Evolutionary conservation across 2,329 filamentous ascomycete genomes (phyloP).

Genomic region (Pleoardoris graminearum): DNA sequence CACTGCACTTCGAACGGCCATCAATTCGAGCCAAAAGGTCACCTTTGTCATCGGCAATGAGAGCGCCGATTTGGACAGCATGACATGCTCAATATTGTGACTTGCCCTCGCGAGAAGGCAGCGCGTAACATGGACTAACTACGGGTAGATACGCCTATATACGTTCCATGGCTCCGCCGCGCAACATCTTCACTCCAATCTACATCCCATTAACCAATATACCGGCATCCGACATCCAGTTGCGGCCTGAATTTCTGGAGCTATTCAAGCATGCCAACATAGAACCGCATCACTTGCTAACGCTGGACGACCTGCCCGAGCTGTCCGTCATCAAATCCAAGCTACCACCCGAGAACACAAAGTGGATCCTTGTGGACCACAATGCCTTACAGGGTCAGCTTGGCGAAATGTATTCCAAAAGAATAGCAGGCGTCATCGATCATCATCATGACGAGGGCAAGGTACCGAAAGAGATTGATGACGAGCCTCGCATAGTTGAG

Average conservation of each 20-base stretch:
- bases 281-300: constrained; percentile 65
- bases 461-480: constrained; percentile 53
- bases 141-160: constrained; percentile 66
- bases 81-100: constrained; percentile 68
- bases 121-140: too few relatives aligned
- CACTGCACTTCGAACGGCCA: constrained; percentile 45
- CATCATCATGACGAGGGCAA: constrained; percentile 75
- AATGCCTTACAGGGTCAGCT: constrained; percentile 70
- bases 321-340: constrained; percentile 53
- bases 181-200: constrained; percentile 52
- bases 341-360: constrained; percentile 60
- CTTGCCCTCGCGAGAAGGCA: too few relatives aligned
- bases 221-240: constrained; percentile 64
- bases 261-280: constrained; percentile 66
- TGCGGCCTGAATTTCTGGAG: constrained; percentile 73
- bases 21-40: constrained; percentile 46
- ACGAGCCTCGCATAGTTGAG: constrained; percentile 63
- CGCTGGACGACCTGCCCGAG: constrained; percentile 60
- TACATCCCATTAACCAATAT: constrained; percentile 77
- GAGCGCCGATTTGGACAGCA: constrained; percentile 73
- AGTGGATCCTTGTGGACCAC: constrained; percentile 79
- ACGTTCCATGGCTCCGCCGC: constrained; percentile 60
- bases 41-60: constrained; percentile 59
- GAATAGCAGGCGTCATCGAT: constrained; percentile 70
- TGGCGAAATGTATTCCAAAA: constrained; percentile 54